Evolutionary conservation across 306 rosid genomes (phyloP).

Genomic region (Clitoria ternatea): DNA sequence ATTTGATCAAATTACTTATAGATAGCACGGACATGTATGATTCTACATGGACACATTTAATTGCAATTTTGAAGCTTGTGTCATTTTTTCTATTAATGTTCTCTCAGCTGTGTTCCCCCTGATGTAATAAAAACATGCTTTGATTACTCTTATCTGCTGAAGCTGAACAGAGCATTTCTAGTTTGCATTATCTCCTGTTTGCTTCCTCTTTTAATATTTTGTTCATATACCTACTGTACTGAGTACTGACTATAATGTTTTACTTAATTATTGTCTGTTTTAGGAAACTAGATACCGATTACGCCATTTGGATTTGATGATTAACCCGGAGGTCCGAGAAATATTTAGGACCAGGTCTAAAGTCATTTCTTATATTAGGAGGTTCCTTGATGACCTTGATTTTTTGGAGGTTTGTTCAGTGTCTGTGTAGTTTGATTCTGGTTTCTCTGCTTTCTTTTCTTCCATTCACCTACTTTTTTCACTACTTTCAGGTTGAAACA

Average conservation of each 20-base stretch:
- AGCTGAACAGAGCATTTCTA: not conserved
- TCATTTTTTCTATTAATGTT: not conserved
- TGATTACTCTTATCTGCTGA: constrained; percentile 29
- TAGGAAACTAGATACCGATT: constrained; percentile 94
- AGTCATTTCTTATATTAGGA: constrained; percentile 60
- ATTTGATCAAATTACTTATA: not conserved
- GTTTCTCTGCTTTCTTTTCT: not conserved
- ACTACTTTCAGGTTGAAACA: constrained; percentile 73
- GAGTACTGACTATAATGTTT: not conserved
- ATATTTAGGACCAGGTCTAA: constrained; percentile 77
- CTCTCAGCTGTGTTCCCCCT: not conserved
- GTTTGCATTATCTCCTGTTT: not conserved
- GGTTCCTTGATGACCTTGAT: constrained; percentile 70
- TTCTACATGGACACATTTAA: not conserved
- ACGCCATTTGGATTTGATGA: constrained; percentile 88
- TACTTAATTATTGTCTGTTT: not conserved
- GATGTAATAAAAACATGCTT: not conserved
- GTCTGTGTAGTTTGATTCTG: not conserved
- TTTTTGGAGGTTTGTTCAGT: constrained; percentile 81
- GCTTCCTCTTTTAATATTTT: not conserved
- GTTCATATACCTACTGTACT: not conserved
- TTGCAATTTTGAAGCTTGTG: not conserved
- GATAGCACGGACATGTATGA: not conserved
- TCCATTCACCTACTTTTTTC: constrained; percentile 21
- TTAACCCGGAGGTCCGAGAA: constrained; percentile 74